A percentile compares a stretch with the other conserved stretches of the same genome.
Evolutionary conservation across 1,284 basidiomycete genomes (phyloP).

Genomic region (Malassezia psittaci): DNA sequence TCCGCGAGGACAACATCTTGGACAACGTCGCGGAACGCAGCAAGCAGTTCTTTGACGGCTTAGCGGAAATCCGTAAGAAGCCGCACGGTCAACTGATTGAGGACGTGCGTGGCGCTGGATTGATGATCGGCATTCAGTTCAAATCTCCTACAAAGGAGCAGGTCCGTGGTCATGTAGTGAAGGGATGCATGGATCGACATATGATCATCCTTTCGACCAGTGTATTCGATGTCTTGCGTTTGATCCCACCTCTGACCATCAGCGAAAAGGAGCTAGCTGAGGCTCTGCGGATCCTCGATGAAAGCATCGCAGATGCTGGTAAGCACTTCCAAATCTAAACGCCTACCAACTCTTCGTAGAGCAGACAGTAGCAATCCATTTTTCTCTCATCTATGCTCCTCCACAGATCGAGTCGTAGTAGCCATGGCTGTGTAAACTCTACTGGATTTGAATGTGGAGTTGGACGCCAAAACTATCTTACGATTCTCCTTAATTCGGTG

Average conservation of each 20-base stretch:
- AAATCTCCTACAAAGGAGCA: slow-evolving; percentile 15
- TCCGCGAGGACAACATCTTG: slow-evolving; percentile 35
- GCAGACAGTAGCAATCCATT: too few relatives aligned
- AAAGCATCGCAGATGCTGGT: slow-evolving; percentile 1
- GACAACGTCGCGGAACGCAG: slow-evolving; percentile 37
- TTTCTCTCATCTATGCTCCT: too few relatives aligned
- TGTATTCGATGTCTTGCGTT: slow-evolving; percentile 38
- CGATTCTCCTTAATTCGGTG: background rate
- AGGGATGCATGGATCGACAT: slow-evolving; percentile 29
- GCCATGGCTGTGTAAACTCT: background rate
- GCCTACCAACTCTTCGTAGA: too few relatives aligned
- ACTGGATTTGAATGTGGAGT: background rate
- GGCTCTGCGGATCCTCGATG: slow-evolving; percentile 34
- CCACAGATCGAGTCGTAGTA: too few relatives aligned
- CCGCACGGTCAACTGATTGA: slow-evolving; percentile 33
- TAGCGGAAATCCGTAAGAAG: slow-evolving; percentile 21
- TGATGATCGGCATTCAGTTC: slow-evolving; percentile 46
- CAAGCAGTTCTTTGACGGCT: slow-evolving; percentile 32
- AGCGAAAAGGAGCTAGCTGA: slow-evolving; percentile 28
- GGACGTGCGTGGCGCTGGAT: slow-evolving; percentile 36
- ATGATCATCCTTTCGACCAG: slow-evolving; percentile 42
- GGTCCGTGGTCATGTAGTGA: slow-evolving; percentile 29
- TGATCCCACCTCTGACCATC: slow-evolving; percentile 42
- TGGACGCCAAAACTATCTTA: background rate
- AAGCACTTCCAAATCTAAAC: background rate